Conservation (phyloP, 202 grass and related monocot species). For the Schoenoplectus tabernaemontani region DNA sequence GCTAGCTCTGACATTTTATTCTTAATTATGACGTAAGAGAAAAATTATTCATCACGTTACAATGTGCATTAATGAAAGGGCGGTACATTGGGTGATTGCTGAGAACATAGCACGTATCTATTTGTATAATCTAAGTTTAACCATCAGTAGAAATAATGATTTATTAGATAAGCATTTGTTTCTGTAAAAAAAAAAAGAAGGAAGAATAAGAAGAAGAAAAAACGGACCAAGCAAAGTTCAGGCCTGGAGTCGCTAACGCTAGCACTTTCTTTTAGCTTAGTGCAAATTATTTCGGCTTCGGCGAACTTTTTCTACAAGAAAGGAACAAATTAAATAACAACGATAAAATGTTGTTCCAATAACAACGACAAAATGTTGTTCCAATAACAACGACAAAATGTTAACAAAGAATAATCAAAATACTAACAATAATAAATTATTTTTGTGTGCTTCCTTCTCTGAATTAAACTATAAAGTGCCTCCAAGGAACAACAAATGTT, state of each 20-base stretch:
- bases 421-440: no score
- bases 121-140: background rate
- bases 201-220: no score
- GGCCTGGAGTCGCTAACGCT: slow-evolving; percentile 35
- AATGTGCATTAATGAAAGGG: background rate
- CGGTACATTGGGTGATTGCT: background rate
- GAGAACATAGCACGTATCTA: background rate
- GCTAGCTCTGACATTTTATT: background rate
- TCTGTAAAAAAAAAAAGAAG: no score
- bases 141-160: background rate
- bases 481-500: background rate
- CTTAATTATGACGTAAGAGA: background rate
- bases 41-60: background rate
- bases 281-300: slow-evolving; percentile 37
- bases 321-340: background rate
- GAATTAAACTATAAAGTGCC: background rate
- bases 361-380: no score
- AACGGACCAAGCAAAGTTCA: slow-evolving; percentile 35
- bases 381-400: background rate
- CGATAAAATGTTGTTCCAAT: no score
- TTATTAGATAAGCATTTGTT: background rate
- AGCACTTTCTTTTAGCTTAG: slow-evolving; percentile 13
- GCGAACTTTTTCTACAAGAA: slow-evolving; percentile 38
- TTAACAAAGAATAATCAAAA: background rate
- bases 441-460: background rate